These are phyloP conservation scores for Candida orba DNA, from an alignment of 805 yeast species.

Conservation along the genomic window DNA sequence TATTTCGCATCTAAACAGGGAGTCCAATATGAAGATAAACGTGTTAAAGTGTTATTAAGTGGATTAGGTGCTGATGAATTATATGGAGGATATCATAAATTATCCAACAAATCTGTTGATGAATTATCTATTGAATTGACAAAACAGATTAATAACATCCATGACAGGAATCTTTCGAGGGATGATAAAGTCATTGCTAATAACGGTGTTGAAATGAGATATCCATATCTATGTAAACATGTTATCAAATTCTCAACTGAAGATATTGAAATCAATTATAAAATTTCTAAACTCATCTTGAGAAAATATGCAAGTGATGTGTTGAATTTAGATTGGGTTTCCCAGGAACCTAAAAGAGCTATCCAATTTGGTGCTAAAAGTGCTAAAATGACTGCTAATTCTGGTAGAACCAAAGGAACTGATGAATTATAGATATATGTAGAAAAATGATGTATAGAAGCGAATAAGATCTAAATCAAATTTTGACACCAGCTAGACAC, in stretches of 20 bases:
- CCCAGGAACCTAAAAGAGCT: constrained; percentile 81
- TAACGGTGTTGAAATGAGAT: constrained; percentile 88
- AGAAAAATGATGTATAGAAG: background rate
- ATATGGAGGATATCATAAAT: constrained; percentile 92
- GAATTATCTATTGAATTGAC: constrained; percentile 53
- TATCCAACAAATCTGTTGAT: constrained; percentile 38
- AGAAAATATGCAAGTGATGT: constrained; percentile 50
- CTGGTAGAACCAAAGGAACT: constrained; percentile 68
- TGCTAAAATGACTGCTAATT: constrained; percentile 80
- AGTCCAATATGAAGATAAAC: constrained; percentile 25
- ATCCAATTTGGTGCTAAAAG: constrained; percentile 95
- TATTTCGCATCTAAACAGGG: constrained; percentile 66
- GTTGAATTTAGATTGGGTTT: constrained; percentile 47
- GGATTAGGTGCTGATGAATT: constrained; percentile 98
- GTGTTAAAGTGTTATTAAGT: constrained; percentile 60
- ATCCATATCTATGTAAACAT: constrained; percentile 69
- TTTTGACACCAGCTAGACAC: constrained; percentile 19
- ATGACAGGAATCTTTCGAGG: constrained; percentile 76
- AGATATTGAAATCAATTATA: constrained; percentile 42
- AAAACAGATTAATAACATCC: constrained; percentile 64
- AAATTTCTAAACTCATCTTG: constrained; percentile 48
- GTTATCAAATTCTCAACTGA: constrained; percentile 46
- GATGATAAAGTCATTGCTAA: constrained; percentile 83
- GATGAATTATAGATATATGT: constrained; percentile 30
- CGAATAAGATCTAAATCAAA: background rate